Evolutionary conservation across 805 yeast genomes (phyloP), one percentile per base, ranked within the genome.

Genomic region (Ogataea degrootiae): DNA sequence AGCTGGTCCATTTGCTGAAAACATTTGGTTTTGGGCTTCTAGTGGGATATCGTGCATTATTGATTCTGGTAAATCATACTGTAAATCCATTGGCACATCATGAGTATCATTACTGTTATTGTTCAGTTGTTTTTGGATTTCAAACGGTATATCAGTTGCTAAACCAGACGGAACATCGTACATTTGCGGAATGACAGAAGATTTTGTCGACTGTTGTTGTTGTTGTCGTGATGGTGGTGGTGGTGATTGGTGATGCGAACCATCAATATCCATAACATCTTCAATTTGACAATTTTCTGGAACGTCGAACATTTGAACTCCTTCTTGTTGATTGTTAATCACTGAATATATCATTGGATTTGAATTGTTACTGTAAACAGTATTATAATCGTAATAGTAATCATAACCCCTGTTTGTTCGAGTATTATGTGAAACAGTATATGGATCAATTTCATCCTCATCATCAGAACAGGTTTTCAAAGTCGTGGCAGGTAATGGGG

Each of bases 401-500:
- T 85, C 89, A 58, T 82, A 84, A 15, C 91, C 91, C 67, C 90
- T 75, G 57, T 76, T 77, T 35, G 87, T 82, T 55, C 78, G 79
- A 35, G 84, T 83, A 59, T 85, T 83, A 66, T 86, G 94, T 1
- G 89, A 82, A 43, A 83, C 75, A 1, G 83, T 78, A 60, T 83
- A 58, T 43, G 48, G 72, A 48, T 79, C 83, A 41, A 78, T 84
- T 48, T 81, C 85, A 52, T 82, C 81, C 46, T 76, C 79, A 49
- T 78, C 83, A 45, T 77, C 82, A 7, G 77, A 71, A 5, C 86
- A 79, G 7, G 88, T 87, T 61, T 91, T 90, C 46, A 92, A 75
- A 0, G 88, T 82, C 0, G 98, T 90, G 2, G 97, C 83, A 2
- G 98, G 97, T 44, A 92, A 68, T 39, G 81, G 72, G 35, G 88